Base-by-base conservation (phyloP, 1,284 basidiomycete genomes). In the Puccinia horiana region DNA sequence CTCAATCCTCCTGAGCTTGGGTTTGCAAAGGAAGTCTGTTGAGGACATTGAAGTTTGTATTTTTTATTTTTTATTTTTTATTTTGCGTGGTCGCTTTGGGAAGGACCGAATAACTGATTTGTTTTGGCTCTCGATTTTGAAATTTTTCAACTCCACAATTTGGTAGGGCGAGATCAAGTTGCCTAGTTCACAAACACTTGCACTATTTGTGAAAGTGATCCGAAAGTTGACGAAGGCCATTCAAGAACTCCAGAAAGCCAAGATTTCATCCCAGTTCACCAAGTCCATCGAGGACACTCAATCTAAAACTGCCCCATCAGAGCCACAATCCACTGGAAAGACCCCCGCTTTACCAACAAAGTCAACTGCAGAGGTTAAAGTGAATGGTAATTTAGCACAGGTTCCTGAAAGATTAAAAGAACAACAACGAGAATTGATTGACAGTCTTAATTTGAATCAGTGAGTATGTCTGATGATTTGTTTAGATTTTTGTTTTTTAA, bases 161-260 rank as follows among this genome's bases (percentile, higher is more conserved):
- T 54, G 42, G 65, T 20, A 82, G 92, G 86, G 88, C 47, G 95
- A 97, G 86, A 89, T 99, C 29, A 91, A 92, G 32, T 88, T 98
- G 0, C 93, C 94, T 0, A 91, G 94, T 32, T 92, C 92, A 2
- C 96, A 99, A 87, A 90, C 91, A 0, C 90, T 99, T 20, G 96
- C 96, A 0, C 89, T 98, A 54, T 96, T 99, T 87, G 92, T 92
- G 85, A 98, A 99, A 88, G 90, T 95, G 44, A 89, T 98, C 76
- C 91, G 94, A 77, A 94, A 95, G 88, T 90, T 98, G 83, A 91
- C 91, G 84, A 93, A 93, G 85, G 89, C 90, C 42, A 88, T 99
- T 72, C 90, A 92, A 78, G 92, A 93, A 78, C 90, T 98, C 32
- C 94, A 94, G 86, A 94, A 93, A 87, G 90, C 89, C 16, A 92